Conservation (phyloP, 345 rosid genomes). For the Angophora floribunda region DNA sequence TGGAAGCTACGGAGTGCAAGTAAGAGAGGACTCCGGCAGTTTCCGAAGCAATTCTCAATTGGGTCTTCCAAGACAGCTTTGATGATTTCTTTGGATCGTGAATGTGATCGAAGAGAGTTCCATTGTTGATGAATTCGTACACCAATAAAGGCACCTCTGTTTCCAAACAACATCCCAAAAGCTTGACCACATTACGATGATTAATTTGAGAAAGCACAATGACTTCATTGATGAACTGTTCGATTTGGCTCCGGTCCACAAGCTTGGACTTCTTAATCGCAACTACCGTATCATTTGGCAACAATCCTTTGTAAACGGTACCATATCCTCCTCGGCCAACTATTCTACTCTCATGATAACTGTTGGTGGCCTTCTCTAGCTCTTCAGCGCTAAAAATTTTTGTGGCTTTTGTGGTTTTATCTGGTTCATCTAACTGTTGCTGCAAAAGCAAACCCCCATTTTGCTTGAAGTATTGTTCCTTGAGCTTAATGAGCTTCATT, state of each 20-base stretch:
- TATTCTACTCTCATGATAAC: conserved; percentile 15
- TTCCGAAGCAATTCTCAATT: conserved; percentile 23
- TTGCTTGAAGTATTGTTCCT: neutral
- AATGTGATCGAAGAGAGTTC: conserved; percentile 29
- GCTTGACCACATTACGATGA: conserved; percentile 33
- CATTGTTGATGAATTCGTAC: conserved; percentile 24
- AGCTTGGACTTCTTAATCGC: conserved; percentile 38
- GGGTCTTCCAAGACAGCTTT: conserved; percentile 16
- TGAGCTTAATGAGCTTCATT: neutral
- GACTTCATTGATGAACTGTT: conserved; percentile 40
- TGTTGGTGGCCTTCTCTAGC: conserved; percentile 27
- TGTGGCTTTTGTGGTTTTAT: neutral
- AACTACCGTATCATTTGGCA: conserved; percentile 8
- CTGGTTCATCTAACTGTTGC: neutral
- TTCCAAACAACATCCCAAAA: conserved; percentile 37
- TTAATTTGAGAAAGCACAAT: conserved; percentile 33
- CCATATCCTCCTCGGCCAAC: conserved; percentile 35
- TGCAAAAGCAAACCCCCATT: neutral
- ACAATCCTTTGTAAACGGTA: conserved; percentile 29
- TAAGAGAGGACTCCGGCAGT: conserved; percentile 23
- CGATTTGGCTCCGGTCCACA: conserved; percentile 24
- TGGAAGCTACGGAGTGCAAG: conserved; percentile 18
- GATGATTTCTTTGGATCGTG: conserved; percentile 7
- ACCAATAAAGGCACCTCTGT: conserved; percentile 32
- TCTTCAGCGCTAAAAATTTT: conserved; percentile 19